Conservation (phyloP, 441 rosid species). For the Macaranga tanarius region DNA sequence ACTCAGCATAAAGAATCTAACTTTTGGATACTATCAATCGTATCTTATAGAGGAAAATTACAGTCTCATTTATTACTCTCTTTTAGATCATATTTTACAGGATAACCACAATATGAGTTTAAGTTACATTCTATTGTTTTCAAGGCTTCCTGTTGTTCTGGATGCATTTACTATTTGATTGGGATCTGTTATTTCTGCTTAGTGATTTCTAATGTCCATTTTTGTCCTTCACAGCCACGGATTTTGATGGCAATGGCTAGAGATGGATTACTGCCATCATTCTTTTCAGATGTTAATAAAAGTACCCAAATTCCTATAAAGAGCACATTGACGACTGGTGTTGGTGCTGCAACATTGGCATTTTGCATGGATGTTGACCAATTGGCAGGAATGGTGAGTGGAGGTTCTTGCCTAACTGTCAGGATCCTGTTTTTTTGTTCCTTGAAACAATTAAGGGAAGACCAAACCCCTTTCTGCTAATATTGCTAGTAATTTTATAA, state of each 20-base stretch:
- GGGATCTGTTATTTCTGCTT: neutral
- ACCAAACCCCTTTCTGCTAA: too few species aligned
- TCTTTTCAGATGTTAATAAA: constrained; percentile 66
- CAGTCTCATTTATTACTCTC: neutral
- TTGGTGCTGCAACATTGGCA: constrained; percentile 55
- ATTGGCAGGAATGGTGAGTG: constrained; percentile 74
- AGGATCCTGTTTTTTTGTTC: neutral
- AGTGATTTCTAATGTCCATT: constrained; percentile 11
- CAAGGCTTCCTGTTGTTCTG: neutral
- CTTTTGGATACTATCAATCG: neutral
- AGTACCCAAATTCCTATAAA: constrained; percentile 67
- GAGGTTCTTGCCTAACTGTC: neutral
- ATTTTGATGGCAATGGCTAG: constrained; percentile 84
- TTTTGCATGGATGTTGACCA: constrained; percentile 70
- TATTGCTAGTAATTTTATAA: too few species aligned
- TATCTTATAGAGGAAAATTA: neutral
- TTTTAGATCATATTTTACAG: neutral
- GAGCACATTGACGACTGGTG: constrained; percentile 61
- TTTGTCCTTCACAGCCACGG: constrained; percentile 53
- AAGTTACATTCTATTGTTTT: neutral
- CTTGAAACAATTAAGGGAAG: too few species aligned
- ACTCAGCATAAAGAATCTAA: neutral
- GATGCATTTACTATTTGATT: neutral
- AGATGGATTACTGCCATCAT: constrained; percentile 78
- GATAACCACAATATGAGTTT: neutral